Percentiles rank a stretch among this genome's conserved stretches.
These are phyloP conservation scores for Oryza longistaminata DNA, from an alignment of 176 grass and related monocot genomes.

Conservation along the genomic window DNA sequence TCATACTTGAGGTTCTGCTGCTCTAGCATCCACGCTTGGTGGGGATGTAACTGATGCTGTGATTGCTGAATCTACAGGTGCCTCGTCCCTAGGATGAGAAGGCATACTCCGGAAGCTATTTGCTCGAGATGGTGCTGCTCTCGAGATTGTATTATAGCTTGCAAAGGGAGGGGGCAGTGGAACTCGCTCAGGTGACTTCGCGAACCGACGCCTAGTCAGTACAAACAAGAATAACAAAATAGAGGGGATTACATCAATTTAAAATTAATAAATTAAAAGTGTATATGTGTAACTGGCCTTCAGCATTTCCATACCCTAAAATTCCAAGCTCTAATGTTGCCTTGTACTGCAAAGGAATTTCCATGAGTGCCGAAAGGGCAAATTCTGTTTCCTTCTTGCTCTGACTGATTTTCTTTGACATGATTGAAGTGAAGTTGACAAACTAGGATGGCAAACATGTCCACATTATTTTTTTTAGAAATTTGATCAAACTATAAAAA, in stretches of 20 bases:
- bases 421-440: constrained; percentile 80
- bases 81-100: constrained; percentile 41
- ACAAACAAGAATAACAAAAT: constrained; percentile 8
- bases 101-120: constrained; percentile 44
- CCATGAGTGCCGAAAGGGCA: constrained; percentile 86
- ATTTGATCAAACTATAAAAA: neutral
- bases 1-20: constrained; percentile 55
- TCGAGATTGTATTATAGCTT: constrained; percentile 43
- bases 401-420: constrained; percentile 74
- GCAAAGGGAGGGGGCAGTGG: constrained; percentile 76
- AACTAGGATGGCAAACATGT: constrained; percentile 50
- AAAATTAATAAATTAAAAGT: constrained; percentile 22
- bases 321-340: constrained; percentile 77
- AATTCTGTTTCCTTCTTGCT: constrained; percentile 73
- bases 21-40: constrained; percentile 37
- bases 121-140: constrained; percentile 37
- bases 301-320: constrained; percentile 66
- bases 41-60: constrained; percentile 42
- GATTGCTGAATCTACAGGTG: constrained; percentile 40
- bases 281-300: constrained; percentile 17
- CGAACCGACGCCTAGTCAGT: constrained; percentile 47
- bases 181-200: constrained; percentile 61
- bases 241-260: constrained; percentile 10
- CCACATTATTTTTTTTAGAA: constrained; percentile 12
- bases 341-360: constrained; percentile 82